Evolutionary conservation across 257 asterid genomes (phyloP).

Genomic region (Vinca minor): DNA sequence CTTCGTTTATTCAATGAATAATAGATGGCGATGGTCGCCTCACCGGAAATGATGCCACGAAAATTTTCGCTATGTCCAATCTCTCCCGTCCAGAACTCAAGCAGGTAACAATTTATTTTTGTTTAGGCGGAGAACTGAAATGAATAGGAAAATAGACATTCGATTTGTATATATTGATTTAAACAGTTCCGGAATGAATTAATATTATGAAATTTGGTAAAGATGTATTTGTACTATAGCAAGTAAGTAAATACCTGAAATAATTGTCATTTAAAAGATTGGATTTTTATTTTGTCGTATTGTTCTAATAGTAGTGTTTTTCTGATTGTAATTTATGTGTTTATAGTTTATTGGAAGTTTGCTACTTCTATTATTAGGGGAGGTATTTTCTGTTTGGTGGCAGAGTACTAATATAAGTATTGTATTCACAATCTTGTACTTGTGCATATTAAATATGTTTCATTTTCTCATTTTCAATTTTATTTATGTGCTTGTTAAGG

Average conservation of each 20-base stretch:
- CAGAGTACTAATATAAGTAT: not conserved
- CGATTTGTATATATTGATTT: not conserved
- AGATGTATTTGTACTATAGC: not conserved
- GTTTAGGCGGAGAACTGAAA: not conserved
- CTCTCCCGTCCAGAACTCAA: slow-evolving; percentile 63
- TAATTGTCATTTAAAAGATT: not conserved
- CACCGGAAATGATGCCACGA: slow-evolving; percentile 67
- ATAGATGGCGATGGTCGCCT: slow-evolving; percentile 83
- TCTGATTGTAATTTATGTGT: not conserved
- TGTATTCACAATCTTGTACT: not conserved
- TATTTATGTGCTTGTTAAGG: slow-evolving; percentile 37
- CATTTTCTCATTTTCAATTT: slow-evolving; percentile 1
- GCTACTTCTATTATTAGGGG: not conserved
- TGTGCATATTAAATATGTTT: not conserved
- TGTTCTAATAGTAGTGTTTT: not conserved
- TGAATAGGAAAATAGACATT: too few relatives aligned
- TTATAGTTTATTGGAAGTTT: not conserved
- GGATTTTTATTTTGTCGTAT: not conserved
- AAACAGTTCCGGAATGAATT: not conserved
- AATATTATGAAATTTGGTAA: not conserved
- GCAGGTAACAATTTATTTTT: slow-evolving; percentile 34
- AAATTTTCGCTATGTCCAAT: slow-evolving; percentile 56
- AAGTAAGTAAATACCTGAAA: too few relatives aligned
- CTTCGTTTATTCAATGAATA: slow-evolving; percentile 9
- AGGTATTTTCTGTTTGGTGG: not conserved